Conservation (phyloP, 78 protist species). For the Dictyostelium brefeldianum region DNA sequence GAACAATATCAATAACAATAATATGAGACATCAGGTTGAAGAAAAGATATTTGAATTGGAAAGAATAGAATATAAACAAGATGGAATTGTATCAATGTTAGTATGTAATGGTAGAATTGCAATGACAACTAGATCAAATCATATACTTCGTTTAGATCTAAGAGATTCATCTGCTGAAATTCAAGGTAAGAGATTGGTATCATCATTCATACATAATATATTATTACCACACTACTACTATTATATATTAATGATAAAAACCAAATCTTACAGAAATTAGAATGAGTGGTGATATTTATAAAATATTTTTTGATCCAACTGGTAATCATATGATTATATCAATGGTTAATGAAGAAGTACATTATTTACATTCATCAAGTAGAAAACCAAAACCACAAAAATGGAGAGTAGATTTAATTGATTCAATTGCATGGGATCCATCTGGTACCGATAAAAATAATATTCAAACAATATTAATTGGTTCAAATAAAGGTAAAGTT, state of each 20-base stretch:
- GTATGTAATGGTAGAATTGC: slow-evolving; percentile 35
- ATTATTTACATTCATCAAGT: slow-evolving; percentile 58
- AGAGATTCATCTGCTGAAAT: slow-evolving; percentile 4
- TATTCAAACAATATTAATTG: slow-evolving; percentile 79
- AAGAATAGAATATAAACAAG: slow-evolving; percentile 17
- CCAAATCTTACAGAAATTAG: not conserved
- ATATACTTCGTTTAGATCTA: slow-evolving; percentile 57
- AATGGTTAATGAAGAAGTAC: slow-evolving; percentile 76
- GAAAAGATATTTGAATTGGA: slow-evolving; percentile 39
- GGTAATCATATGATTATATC: slow-evolving; percentile 87
- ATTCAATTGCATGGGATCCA: slow-evolving; percentile 88
- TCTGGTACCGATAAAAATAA: not conserved
- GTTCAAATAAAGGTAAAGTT: slow-evolving; percentile 83
- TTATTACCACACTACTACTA: not conserved
- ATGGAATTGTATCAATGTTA: slow-evolving; percentile 40
- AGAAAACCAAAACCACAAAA: slow-evolving; percentile 71
- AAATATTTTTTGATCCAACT: slow-evolving; percentile 86
- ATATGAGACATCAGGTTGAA: not conserved
- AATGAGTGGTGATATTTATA: slow-evolving; percentile 42
- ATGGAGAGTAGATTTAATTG: slow-evolving; percentile 46
- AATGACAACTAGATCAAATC: slow-evolving; percentile 24
- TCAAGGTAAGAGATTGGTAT: slow-evolving; percentile 15
- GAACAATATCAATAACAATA: not conserved
- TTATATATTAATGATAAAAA: not conserved
- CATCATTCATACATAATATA: not conserved